Conservation (phyloP, 1,284 basidiomycete species). For the Ceratobasidium sp. region DNA sequence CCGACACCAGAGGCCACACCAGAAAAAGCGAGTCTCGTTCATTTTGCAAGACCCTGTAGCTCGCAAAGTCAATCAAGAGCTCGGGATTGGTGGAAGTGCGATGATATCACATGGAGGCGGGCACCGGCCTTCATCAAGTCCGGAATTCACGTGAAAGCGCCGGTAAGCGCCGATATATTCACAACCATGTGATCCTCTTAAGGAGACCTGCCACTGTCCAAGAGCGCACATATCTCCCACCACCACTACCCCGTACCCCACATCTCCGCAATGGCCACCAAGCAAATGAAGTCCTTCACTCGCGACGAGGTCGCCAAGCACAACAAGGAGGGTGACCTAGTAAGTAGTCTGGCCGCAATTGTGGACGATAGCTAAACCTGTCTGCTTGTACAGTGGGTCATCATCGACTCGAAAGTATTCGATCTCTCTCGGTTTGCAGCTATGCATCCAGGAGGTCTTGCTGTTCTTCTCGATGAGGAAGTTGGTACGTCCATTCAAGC, state of each 20-base stretch:
- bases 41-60: too few relatives aligned
- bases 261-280: constrained; percentile 44
- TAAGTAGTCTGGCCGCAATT: constrained; percentile 32
- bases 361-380: background rate
- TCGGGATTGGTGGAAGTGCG: constrained; percentile 24
- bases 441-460: constrained; percentile 86
- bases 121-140: constrained; percentile 23
- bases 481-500: constrained; percentile 68
- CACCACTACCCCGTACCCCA: constrained; percentile 36
- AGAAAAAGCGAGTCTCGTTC: too few relatives aligned
- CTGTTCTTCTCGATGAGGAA: constrained; percentile 79
- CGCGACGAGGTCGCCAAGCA: constrained; percentile 53
- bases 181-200: constrained; percentile 42
- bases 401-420: constrained; percentile 87
- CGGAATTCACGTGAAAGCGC: constrained; percentile 44
- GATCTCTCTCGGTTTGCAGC: constrained; percentile 82
- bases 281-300: constrained; percentile 48
- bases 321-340: constrained; percentile 53
- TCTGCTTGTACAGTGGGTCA: constrained; percentile 73
- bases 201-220: constrained; percentile 29
- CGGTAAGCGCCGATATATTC: constrained; percentile 13
- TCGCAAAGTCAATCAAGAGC: constrained; percentile 6
- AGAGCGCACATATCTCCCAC: constrained; percentile 15
- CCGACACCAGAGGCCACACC: too few relatives aligned
- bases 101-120: constrained; percentile 43